Conservation (phyloP, 352 stramenopile genomes). For the Globisporangium cylindrosporum region DNA sequence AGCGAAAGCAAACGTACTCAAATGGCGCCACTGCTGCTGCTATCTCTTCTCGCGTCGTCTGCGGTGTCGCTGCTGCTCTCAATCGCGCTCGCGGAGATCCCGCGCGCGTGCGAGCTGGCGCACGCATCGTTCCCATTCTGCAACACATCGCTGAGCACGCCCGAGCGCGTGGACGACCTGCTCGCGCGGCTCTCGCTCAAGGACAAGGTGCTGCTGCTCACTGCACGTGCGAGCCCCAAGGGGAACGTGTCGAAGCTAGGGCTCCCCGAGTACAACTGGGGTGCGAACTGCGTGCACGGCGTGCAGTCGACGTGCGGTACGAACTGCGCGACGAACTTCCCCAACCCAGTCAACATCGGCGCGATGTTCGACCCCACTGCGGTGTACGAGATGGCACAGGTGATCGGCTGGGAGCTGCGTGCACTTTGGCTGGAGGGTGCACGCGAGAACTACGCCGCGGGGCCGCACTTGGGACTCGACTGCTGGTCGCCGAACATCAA, state of each 20-base stretch:
- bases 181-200: slow-evolving; percentile 59
- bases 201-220: slow-evolving; percentile 73
- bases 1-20: not conserved
- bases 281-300: slow-evolving; percentile 92
- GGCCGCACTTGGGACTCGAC: slow-evolving; percentile 82
- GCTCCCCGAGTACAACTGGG: slow-evolving; percentile 92
- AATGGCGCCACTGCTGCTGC: slow-evolving; percentile 1
- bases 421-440: slow-evolving; percentile 78
- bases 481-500: slow-evolving; percentile 96
- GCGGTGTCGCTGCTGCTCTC: not conserved
- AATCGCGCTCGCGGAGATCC: slow-evolving; percentile 28
- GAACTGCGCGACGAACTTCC: slow-evolving; percentile 88
- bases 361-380: slow-evolving; percentile 84
- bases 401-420: slow-evolving; percentile 84
- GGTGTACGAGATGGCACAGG: slow-evolving; percentile 80
- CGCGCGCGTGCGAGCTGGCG: slow-evolving; percentile 44
- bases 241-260: slow-evolving; percentile 78
- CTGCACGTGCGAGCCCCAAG: slow-evolving; percentile 59
- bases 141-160: slow-evolving; percentile 57
- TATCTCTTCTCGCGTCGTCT: not conserved
- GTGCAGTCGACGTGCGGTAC: slow-evolving; percentile 81
- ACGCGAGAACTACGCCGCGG: slow-evolving; percentile 56
- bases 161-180: slow-evolving; percentile 73
- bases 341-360: slow-evolving; percentile 86
- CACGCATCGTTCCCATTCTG: slow-evolving; percentile 69